These are phyloP conservation scores for Pelargonium myrrhifolium DNA, from an alignment of 441 rosid species.

Conservation along the genomic window DNA sequence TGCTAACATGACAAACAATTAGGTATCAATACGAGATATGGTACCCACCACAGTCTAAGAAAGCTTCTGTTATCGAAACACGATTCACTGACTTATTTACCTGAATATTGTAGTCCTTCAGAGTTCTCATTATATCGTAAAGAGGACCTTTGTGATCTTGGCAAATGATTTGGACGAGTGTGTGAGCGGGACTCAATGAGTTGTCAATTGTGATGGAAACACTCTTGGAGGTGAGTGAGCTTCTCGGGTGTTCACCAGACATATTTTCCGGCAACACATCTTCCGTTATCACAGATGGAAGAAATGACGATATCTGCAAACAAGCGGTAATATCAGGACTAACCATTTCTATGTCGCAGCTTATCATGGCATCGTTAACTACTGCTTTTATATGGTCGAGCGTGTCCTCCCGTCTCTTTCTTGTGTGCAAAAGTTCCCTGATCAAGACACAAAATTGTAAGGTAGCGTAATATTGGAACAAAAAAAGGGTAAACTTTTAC, in stretches of 20 bases:
- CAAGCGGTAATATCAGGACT: slow-evolving; percentile 59
- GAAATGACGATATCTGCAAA: slow-evolving; percentile 52
- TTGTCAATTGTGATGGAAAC: slow-evolving; percentile 70
- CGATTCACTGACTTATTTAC: slow-evolving; percentile 27
- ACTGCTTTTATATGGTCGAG: slow-evolving; percentile 33
- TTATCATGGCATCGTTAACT: slow-evolving; percentile 50
- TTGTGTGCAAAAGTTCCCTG: slow-evolving; percentile 79
- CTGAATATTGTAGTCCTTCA: slow-evolving; percentile 85
- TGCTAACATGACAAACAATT: slow-evolving; percentile 20
- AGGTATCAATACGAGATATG: slow-evolving; percentile 1
- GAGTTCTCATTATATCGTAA: slow-evolving; percentile 80
- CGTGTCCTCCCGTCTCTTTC: slow-evolving; percentile 56
- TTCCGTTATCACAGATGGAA: slow-evolving; percentile 51
- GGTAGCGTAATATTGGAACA: background rate
- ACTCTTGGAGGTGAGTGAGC: slow-evolving; percentile 29
- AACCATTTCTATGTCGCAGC: slow-evolving; percentile 69
- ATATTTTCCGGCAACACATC: slow-evolving; percentile 38
- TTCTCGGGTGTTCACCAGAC: slow-evolving; percentile 31
- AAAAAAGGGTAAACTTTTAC: slow-evolving; percentile 3
- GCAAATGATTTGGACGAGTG: slow-evolving; percentile 75
- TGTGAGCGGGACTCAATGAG: slow-evolving; percentile 67
- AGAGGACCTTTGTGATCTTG: slow-evolving; percentile 86
- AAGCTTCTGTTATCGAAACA: background rate
- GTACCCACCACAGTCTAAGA: slow-evolving; percentile 6
- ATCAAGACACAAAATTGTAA: background rate